A percentile compares a stretch with the other conserved stretches of the same genome.
phyloP scores from a whole-genome alignment of 202 grass and related monocot genomes.

The Zoysia matrella region DNA sequence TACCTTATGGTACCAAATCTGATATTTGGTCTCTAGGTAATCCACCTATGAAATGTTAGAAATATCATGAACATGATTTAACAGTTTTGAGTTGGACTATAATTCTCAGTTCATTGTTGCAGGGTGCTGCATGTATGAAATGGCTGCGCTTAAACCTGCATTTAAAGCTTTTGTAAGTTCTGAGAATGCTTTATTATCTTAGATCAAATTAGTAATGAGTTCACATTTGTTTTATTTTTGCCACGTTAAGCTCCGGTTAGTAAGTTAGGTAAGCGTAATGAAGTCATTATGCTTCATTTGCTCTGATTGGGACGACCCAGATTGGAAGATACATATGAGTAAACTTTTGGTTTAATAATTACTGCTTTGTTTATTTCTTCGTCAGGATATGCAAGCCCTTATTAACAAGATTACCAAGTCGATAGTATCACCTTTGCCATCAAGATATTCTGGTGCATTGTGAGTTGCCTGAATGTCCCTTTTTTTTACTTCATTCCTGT shows the following conservation, averaged over 20 bases:
- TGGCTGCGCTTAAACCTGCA: conserved; percentile 77
- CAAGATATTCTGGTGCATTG: conserved; percentile 78
- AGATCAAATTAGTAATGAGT: not conserved
- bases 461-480: conserved; percentile 44
- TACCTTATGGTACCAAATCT: conserved; percentile 92
- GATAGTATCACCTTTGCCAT: conserved; percentile 80
- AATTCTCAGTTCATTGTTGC: conserved; percentile 46
- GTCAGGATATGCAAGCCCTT: conserved; percentile 76
- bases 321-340: conserved; percentile 4
- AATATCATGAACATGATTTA: not conserved
- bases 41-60: conserved; percentile 22
- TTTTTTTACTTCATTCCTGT: not conserved
- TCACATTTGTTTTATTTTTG: not conserved
- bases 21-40: conserved; percentile 96
- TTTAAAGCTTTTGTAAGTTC: conserved; percentile 91
- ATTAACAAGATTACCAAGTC: conserved; percentile 93
- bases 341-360: conserved; percentile 3
- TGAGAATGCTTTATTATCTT: conserved; percentile 23
- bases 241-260: not conserved
- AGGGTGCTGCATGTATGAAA: conserved; percentile 96
- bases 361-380: conserved; percentile 27
- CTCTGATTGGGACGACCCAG: not conserved
- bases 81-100: not conserved
- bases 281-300: not conserved
- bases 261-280: not conserved